phyloP scores from a whole-genome alignment of 2,329 filamentous ascomycete species.

The Sporothrix inflata region DNA sequence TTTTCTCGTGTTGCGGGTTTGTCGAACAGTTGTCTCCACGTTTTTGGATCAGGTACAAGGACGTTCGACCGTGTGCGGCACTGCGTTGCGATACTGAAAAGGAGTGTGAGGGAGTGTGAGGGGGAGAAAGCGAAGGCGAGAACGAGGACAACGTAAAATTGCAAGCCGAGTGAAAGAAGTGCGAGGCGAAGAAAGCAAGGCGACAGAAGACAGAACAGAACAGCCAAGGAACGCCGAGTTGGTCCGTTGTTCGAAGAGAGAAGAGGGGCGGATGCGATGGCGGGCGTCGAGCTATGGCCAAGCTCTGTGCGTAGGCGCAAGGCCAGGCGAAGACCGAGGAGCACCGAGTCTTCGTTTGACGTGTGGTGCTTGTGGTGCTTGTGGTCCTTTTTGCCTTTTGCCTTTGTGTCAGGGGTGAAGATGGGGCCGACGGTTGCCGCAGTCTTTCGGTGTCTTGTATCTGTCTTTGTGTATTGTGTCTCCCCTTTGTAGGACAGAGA shows the following conservation, averaged over 20 bases:
- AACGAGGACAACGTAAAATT: not conserved
- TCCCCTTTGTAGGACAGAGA: not conserved
- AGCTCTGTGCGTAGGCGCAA: constrained; percentile 4
- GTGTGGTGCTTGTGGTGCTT: not conserved
- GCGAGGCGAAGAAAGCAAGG: constrained; percentile 2
- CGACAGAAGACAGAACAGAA: not conserved
- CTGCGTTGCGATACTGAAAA: not conserved
- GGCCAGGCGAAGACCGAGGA: not conserved
- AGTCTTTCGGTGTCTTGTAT: not conserved
- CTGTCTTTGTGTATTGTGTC: not conserved
- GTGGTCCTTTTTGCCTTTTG: not conserved
- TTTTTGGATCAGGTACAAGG: not conserved
- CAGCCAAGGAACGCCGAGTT: not conserved
- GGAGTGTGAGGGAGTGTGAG: not conserved
- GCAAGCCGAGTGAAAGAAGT: not conserved
- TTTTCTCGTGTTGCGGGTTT: constrained; percentile 18
- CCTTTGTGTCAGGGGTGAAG: constrained; percentile 12
- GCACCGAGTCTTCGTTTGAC: constrained; percentile 20
- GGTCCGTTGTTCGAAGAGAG: not conserved
- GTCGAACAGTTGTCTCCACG: constrained; percentile 7
- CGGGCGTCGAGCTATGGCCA: constrained; percentile 15
- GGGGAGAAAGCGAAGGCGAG: not conserved
- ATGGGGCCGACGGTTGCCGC: not conserved
- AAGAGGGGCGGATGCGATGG: not conserved
- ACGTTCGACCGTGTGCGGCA: not conserved